Evolutionary conservation across 176 grass and related monocot species (phyloP).

Genomic region (Avena sativa): DNA sequence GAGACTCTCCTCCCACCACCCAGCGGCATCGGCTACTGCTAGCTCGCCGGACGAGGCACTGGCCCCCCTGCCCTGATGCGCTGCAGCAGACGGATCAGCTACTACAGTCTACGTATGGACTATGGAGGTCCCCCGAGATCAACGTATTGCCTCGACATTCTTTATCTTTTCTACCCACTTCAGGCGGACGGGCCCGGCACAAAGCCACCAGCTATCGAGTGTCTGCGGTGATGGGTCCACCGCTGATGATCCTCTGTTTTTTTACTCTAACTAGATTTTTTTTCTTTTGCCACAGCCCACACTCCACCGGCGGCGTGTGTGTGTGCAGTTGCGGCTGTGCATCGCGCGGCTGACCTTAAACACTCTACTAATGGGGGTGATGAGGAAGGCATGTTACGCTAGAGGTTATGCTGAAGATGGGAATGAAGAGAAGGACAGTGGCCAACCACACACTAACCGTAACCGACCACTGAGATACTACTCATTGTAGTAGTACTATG

Average conservation of each 20-base stretch:
- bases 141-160: constrained; percentile 55
- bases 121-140: constrained; percentile 24
- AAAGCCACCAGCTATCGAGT: constrained; percentile 6
- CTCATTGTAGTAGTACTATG: too few species aligned
- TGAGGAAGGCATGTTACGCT: too few species aligned
- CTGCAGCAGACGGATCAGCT: constrained; percentile 25
- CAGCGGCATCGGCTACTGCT: constrained; percentile 19
- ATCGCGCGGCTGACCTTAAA: constrained; percentile 22
- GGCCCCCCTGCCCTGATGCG: background rate
- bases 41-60: constrained; percentile 43
- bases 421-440: background rate
- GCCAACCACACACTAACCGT: background rate
- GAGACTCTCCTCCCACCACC: constrained; percentile 30
- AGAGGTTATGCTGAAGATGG: background rate
- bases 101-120: constrained; percentile 30
- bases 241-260: background rate
- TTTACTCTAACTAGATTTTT: background rate
- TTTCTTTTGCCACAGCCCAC: too few species aligned
- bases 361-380: background rate
- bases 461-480: background rate
- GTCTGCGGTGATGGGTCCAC: constrained; percentile 10
- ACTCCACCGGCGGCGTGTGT: background rate
- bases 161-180: constrained; percentile 1
- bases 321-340: too few species aligned
- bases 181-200: constrained; percentile 39